phyloP scores from a whole-genome alignment of 2,329 filamentous ascomycete genomes.

The Botrytis medusae region DNA sequence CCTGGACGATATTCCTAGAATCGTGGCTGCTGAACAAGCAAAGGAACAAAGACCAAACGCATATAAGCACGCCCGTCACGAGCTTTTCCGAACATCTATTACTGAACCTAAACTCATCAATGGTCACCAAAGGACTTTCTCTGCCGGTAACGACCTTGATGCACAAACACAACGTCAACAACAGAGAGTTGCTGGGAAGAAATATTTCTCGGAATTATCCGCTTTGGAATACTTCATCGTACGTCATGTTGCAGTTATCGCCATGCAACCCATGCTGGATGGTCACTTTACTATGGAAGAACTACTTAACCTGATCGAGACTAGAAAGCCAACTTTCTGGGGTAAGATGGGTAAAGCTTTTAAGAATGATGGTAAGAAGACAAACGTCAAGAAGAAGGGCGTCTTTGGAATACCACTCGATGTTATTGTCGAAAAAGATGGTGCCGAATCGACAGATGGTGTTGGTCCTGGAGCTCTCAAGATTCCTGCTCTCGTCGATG shows the following conservation, averaged over 20 bases:
- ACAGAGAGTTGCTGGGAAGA: constrained; percentile 54
- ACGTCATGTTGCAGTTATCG: constrained; percentile 88
- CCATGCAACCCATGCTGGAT: constrained; percentile 90
- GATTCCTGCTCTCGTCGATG: constrained; percentile 92
- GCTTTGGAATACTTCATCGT: constrained; percentile 97
- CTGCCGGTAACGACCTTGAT: constrained; percentile 55
- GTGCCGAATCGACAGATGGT: constrained; percentile 95
- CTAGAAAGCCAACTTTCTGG: constrained; percentile 93
- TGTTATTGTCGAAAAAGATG: constrained; percentile 84
- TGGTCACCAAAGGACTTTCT: constrained; percentile 67
- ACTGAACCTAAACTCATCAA: constrained; percentile 65
- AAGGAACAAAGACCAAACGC: constrained; percentile 83
- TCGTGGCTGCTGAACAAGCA: constrained; percentile 93
- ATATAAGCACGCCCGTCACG: constrained; percentile 72
- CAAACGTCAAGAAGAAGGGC: constrained; percentile 83
- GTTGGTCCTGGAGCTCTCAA: constrained; percentile 88
- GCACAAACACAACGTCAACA: constrained; percentile 48
- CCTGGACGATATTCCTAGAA: constrained; percentile 91
- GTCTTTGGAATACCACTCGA: constrained; percentile 91
- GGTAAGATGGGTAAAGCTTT: constrained; percentile 97
- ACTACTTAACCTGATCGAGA: constrained; percentile 87
- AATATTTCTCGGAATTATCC: constrained; percentile 94
- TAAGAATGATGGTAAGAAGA: constrained; percentile 72
- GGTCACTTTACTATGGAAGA: constrained; percentile 92
- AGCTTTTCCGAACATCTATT: constrained; percentile 57